phyloP scores from a whole-genome alignment of 129 eudicot genomes.

The Pittosporum tobira region DNA sequence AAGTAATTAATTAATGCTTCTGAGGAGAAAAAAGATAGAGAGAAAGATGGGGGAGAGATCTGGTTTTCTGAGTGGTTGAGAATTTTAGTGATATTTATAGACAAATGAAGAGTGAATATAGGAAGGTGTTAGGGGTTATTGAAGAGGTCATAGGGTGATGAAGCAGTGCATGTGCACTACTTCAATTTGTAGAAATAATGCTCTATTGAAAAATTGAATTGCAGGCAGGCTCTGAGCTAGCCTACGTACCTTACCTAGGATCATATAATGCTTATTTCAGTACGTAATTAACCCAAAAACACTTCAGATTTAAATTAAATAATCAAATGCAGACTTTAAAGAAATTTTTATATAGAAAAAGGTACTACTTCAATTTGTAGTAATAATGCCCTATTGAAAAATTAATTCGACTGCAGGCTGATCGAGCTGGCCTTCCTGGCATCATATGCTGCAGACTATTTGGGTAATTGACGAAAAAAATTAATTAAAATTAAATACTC shows the following conservation, averaged over 20 bases:
- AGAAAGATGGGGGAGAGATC: not conserved
- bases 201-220: slow-evolving; percentile 1
- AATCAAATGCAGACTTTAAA: no score
- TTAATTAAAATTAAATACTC: no score
- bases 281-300: no score
- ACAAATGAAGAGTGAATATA: not conserved
- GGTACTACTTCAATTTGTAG: slow-evolving; percentile 1
- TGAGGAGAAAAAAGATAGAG: not conserved
- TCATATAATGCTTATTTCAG: no score
- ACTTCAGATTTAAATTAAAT: no score
- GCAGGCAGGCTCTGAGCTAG: slow-evolving; percentile 16
- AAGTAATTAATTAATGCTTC: no score
- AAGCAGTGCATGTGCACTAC: slow-evolving; percentile 13
- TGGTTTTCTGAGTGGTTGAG: not conserved
- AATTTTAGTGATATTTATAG: not conserved
- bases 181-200: slow-evolving; percentile 6
- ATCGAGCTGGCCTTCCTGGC: slow-evolving; percentile 17
- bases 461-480: no score
- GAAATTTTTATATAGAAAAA: no score
- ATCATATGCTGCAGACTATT: no score
- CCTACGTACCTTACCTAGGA: no score
- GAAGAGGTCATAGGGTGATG: slow-evolving; percentile 7
- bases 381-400: slow-evolving; percentile 8
- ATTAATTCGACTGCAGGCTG: slow-evolving; percentile 1
- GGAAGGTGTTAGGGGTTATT: slow-evolving; percentile 8